These are phyloP conservation scores for Xylaria multiplex DNA, from an alignment of 2,329 filamentous ascomycete genomes.

Conservation along the genomic window DNA sequence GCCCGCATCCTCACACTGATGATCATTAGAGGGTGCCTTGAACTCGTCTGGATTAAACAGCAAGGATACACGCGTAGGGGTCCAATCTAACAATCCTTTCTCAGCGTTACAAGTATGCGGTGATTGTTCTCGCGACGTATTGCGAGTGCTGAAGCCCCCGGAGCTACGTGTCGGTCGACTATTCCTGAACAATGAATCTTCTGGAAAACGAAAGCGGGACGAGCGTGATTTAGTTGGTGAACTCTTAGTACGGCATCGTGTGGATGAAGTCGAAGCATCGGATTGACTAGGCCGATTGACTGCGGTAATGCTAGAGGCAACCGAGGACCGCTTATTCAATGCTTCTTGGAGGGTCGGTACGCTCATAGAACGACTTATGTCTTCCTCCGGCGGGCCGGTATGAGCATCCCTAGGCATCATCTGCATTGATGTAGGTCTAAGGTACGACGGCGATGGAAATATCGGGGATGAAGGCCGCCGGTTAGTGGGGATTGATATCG, in stretches of 20 bases:
- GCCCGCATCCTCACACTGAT: conserved; percentile 19
- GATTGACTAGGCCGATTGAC: conserved; percentile 35
- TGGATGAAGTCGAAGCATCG: conserved; percentile 27
- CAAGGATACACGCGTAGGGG: conserved; percentile 46
- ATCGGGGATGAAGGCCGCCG: conserved; percentile 35
- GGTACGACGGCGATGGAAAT: conserved; percentile 55
- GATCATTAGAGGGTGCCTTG: conserved; percentile 34
- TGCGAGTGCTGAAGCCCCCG: conserved; percentile 4
- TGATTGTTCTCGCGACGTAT: conserved; percentile 12
- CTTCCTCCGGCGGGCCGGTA: conserved; percentile 50
- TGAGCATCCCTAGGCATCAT: conserved; percentile 68
- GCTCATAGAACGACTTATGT: conserved; percentile 44
- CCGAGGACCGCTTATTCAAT: conserved; percentile 41
- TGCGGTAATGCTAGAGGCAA: conserved; percentile 39
- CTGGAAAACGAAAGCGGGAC: conserved; percentile 45
- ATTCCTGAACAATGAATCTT: conserved; percentile 42
- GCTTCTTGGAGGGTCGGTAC: conserved; percentile 41
- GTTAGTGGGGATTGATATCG: conserved; percentile 24
- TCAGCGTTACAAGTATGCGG: conserved; percentile 8
- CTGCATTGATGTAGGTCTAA: conserved; percentile 63
- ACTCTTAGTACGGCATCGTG: conserved; percentile 19
- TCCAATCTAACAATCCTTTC: conserved; percentile 44
- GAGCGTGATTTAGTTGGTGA: conserved; percentile 30
- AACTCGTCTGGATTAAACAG: conserved; percentile 46
- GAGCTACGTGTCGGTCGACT: conserved; percentile 28